Evolutionary conservation across 169 alveolate genomes (phyloP).

Genomic region (Neospora caninum): DNA sequence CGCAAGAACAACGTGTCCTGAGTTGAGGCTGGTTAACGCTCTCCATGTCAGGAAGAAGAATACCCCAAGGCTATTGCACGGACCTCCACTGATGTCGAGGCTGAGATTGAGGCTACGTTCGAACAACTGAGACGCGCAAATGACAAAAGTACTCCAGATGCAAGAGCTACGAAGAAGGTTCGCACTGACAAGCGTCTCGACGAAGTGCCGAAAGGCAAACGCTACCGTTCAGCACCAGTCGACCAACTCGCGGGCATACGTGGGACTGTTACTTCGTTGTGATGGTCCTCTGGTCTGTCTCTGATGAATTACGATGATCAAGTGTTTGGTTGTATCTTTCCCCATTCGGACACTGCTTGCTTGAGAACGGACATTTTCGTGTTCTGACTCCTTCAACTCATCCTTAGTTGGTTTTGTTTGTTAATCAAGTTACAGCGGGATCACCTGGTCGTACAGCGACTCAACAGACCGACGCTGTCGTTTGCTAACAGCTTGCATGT

Average conservation of each 20-base stretch:
- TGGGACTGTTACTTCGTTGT: not conserved
- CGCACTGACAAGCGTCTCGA: not conserved
- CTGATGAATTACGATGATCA: not conserved
- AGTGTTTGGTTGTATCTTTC: not conserved
- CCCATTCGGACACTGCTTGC: not conserved
- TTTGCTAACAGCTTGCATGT: no score
- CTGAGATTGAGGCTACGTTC: not conserved
- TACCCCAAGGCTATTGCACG: not conserved
- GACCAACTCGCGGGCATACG: not conserved
- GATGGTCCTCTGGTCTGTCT: not conserved
- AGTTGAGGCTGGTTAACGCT: not conserved
- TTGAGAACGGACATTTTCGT: not conserved
- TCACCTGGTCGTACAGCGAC: no score
- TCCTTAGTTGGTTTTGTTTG: no score
- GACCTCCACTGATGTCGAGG: not conserved
- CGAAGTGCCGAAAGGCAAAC: not conserved
- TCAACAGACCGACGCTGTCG: no score
- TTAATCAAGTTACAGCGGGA: no score
- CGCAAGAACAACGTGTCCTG: not conserved
- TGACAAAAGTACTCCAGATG: not conserved
- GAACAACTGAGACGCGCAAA: not conserved
- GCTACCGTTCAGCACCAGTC: not conserved
- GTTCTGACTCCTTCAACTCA: no score
- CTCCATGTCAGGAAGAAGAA: not conserved
- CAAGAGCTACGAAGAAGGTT: not conserved